A percentile compares a stretch with the other conserved stretches of the same genome.
Conservation (phyloP, 768 basidiomycete species). For the Flagelloscypha sp. region DNA sequence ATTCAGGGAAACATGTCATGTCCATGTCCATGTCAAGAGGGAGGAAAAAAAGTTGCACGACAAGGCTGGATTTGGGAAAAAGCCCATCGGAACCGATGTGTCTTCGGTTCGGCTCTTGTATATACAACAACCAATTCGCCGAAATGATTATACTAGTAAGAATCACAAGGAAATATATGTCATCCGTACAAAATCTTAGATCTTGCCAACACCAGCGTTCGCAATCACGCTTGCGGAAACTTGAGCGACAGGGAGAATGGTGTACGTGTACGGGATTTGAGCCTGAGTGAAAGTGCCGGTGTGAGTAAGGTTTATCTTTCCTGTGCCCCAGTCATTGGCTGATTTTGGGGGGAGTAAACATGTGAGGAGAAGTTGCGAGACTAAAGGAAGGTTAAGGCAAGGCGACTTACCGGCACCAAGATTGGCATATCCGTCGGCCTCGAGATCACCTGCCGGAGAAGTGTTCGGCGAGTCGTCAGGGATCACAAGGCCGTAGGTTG, state of each 20-base stretch:
- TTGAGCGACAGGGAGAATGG: constrained; percentile 12
- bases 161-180: too few relatives aligned
- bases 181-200: too few relatives aligned
- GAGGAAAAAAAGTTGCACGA: too few relatives aligned
- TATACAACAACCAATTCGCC: too few relatives aligned
- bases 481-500: constrained; percentile 18
- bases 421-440: constrained; percentile 16
- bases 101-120: too few relatives aligned
- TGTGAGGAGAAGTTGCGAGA: background rate
- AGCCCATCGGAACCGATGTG: too few relatives aligned
- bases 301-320: constrained; percentile 16
- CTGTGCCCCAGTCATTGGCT: constrained; percentile 15
- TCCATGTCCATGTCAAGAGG: too few relatives aligned
- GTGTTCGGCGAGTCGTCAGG: constrained; percentile 16
- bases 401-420: constrained; percentile 12
- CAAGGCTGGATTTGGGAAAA: too few relatives aligned
- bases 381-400: background rate
- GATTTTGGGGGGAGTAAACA: too few relatives aligned
- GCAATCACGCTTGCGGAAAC: constrained; percentile 11
- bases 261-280: constrained; percentile 15
- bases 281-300: constrained; percentile 15
- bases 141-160: too few relatives aligned
- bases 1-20: too few relatives aligned
- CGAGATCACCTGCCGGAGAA: constrained; percentile 14
- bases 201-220: constrained; percentile 15